Conservation (phyloP, 2,329 filamentous ascomycete genomes). For the Chrysosporium keratinophilum region DNA sequence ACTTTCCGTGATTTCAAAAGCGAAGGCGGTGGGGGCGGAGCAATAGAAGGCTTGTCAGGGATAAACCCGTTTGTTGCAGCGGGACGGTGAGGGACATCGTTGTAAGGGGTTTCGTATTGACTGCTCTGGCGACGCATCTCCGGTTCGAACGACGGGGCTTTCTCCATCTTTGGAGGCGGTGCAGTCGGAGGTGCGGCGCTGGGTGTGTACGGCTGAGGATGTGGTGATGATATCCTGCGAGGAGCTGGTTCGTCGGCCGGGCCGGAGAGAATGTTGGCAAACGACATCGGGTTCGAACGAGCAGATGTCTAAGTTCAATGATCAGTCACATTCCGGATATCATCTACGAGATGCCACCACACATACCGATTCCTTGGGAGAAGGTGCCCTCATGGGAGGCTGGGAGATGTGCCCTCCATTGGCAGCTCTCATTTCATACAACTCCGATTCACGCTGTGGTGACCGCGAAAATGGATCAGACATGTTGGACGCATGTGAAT, state of each 20-base stretch:
- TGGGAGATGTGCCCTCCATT: conserved; percentile 25
- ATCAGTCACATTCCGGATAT: conserved; percentile 17
- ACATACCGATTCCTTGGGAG: conserved; percentile 34
- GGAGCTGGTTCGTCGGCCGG: conserved; percentile 50
- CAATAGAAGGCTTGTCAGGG: conserved; percentile 14
- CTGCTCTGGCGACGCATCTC: conserved; percentile 23
- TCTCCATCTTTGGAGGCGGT: conserved; percentile 19
- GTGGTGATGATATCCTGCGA: conserved; percentile 42
- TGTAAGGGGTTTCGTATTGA: conserved; percentile 19
- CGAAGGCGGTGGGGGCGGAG: conserved; percentile 21
- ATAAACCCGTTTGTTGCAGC: conserved; percentile 23
- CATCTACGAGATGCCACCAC: not conserved
- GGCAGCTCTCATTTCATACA: conserved; percentile 25
- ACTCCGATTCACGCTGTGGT: conserved; percentile 33
- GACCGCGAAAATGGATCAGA: conserved; percentile 33
- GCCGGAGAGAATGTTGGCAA: conserved; percentile 85
- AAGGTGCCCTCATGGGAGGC: conserved; percentile 26
- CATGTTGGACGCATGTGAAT: conserved; percentile 34
- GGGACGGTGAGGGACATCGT: conserved; percentile 16
- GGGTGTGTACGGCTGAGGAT: conserved; percentile 21
- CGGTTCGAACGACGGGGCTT: conserved; percentile 21
- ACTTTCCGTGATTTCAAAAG: conserved; percentile 47
- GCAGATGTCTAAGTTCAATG: conserved; percentile 50
- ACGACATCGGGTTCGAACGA: conserved; percentile 84
- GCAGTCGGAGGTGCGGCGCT: conserved; percentile 22